Base-by-base conservation (phyloP, 768 basidiomycete genomes). In the Symmetrospora coprosmae region DNA sequence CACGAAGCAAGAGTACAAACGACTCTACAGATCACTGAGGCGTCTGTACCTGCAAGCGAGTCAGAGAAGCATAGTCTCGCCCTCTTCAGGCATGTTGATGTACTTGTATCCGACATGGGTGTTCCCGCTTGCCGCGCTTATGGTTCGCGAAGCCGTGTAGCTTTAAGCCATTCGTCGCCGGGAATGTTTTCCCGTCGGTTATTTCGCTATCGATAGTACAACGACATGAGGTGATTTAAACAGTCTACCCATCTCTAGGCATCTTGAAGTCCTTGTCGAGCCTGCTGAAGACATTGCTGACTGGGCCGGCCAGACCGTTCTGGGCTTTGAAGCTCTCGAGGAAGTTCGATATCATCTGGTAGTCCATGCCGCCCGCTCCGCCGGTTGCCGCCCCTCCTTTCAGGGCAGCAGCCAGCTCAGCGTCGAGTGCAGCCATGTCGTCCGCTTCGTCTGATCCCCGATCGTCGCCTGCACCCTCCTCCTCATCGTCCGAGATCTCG, bases 281-380 rank as follows among this genome's bases (percentile, higher is more conserved):
- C 65, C 89, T 77, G 38, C 94, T 87, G 39, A 83, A 86, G 43
- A 99, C 74, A 69, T 83, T 94, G 52, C 91, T 79, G 14, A 94
- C 91, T 23, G 91, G 94, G 0, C 94, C 94, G 25, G 86, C 81
- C 49, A 86, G 73, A 23, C 94, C 94, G 7, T 71, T 85, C 70
- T 99, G 94, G 64, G 83, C 83, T 71, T 87, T 88, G 77, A 87
- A 96, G 72, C 89, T 92, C 75, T 94, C 89, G 72, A 97, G 73
- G 72, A 99, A 90, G 72, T 94, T 92, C 74, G 88, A 92, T 76
- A 97, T 92, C 68, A 97, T 74, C 66, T 82, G 82, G 72, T 91
- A 94, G 71, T 99, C 88, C 69, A 80, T 76, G 11, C 75, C 75
- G 7, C 55, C 64, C 2, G 74, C n/a, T 73, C 76, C 40, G 74